Evolutionary conservation across 1,284 basidiomycete species (phyloP).

Genomic region (Abortiporus biennis): DNA sequence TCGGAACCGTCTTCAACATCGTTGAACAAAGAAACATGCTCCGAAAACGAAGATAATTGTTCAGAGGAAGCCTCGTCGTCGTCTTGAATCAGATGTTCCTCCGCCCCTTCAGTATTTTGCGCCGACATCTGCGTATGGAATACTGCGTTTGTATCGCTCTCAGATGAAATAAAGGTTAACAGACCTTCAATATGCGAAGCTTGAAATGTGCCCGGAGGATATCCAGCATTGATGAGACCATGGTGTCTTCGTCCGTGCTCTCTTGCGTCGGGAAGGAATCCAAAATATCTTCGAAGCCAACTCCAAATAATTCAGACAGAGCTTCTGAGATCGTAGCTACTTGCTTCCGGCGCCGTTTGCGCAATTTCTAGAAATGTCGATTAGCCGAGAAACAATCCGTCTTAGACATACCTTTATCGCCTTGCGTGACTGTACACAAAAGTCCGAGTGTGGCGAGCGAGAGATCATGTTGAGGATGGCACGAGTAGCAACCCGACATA

Average conservation of each 20-base stretch:
- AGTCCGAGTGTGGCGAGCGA: constrained; percentile 43
- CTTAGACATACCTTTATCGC: constrained; percentile 41
- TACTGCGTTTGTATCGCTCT: too few species aligned
- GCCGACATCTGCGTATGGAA: too few species aligned
- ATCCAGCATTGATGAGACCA: too few species aligned
- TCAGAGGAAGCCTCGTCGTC: too few species aligned
- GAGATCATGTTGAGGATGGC: constrained; percentile 46
- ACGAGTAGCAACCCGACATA: constrained; percentile 42
- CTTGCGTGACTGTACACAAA: constrained; percentile 36
- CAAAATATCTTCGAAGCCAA: neutral
- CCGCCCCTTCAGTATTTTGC: too few species aligned
- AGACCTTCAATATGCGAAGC: too few species aligned
- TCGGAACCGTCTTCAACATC: too few species aligned
- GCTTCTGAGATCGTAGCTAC: neutral
- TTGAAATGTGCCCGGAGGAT: neutral
- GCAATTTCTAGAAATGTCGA: too few species aligned
- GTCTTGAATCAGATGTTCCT: too few species aligned
- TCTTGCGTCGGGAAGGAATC: neutral
- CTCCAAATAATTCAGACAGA: neutral
- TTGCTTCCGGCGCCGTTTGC: neutral
- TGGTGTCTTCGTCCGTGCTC: neutral
- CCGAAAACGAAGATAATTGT: too few species aligned
- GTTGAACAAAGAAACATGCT: too few species aligned
- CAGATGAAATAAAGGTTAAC: too few species aligned
- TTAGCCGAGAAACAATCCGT: neutral